Evolutionary conservation across 768 basidiomycete species (phyloP), one percentile per base, ranked within the genome.

Genomic region (Neoboletus magnificus): DNA sequence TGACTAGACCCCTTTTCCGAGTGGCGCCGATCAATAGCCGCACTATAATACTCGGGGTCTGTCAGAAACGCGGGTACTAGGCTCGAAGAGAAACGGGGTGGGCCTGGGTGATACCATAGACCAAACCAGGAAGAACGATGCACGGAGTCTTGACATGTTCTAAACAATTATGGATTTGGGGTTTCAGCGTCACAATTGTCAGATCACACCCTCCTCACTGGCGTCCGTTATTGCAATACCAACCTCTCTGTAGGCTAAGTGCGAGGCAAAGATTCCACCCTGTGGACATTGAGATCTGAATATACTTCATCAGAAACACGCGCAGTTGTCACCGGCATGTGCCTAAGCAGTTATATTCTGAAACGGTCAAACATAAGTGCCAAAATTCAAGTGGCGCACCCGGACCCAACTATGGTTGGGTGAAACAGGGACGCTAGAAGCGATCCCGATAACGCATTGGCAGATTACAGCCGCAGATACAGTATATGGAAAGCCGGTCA

Each of bases 1-100:
- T 1, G 36, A 37, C 18, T 83, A 87, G 6, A 82, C 70, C 2
- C 87, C 86, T 45, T 75, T 62, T 1, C 85, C 83, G 5, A 87
- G 27, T 77, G 74, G 1, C 75, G 75, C 35, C 85, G 74, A 57
- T 62, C 70, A 43, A 84, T 61, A 25, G 76, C 64, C 0, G 76
- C 77, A 15, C 68, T 55, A 86, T 76, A 7, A 83, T 62, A 0
- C 30, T 18, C 4, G 82, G 84, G 23, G 87, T 77, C 56, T 82
- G 81, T 8, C 73, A 65, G 0, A 84, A 86, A 54, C 78, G 71
- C n/a, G 72, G 64, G 58, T 86, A 82, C 33, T 79, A 74, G 32
- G 87, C 72, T 12, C 79, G 82, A 6, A 71, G 66, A 33, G 82
- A 76, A 33, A 79, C 77, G 25, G 86, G 73, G 11, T 62, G 64